Conservation (phyloP, 2,329 filamentous ascomycete species). For the Hypoxylon sp. region DNA sequence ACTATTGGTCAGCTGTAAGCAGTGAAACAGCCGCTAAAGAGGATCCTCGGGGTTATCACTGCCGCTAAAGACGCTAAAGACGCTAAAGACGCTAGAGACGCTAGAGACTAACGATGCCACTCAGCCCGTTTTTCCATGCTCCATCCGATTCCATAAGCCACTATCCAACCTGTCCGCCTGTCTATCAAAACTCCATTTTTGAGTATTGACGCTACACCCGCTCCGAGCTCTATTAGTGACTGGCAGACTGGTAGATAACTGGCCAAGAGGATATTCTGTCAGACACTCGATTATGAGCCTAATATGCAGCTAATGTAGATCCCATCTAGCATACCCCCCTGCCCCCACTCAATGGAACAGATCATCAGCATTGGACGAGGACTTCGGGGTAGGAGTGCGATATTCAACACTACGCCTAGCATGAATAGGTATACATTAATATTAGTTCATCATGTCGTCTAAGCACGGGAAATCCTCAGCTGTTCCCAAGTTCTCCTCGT, state of each 20-base stretch:
- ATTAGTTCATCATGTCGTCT: slow-evolving; percentile 43
- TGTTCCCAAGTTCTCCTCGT: slow-evolving; percentile 81
- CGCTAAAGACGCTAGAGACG: too few species aligned
- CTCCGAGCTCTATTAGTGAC: neutral
- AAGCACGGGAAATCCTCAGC: slow-evolving; percentile 47
- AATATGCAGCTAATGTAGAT: neutral
- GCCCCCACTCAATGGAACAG: neutral
- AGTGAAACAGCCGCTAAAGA: slow-evolving; percentile 31
- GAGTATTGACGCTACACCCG: slow-evolving; percentile 12
- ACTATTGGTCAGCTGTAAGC: slow-evolving; percentile 16
- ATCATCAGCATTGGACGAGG: neutral
- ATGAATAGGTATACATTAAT: slow-evolving; percentile 16
- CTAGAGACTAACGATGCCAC: slow-evolving; percentile 9
- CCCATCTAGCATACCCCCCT: neutral
- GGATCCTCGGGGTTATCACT: slow-evolving; percentile 9
- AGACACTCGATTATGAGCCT: neutral
- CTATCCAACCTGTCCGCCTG: neutral
- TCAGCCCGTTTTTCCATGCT: slow-evolving; percentile 4
- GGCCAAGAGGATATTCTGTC: neutral
- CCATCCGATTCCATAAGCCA: slow-evolving; percentile 10
- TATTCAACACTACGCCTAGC: neutral
- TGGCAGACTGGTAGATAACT: neutral
- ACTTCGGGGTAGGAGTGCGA: neutral
- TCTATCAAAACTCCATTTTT: slow-evolving; percentile 1
- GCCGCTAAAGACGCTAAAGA: slow-evolving; percentile 20